Conservation (phyloP, 257 asterid species). For the Ocimum tenuiflorum region DNA sequence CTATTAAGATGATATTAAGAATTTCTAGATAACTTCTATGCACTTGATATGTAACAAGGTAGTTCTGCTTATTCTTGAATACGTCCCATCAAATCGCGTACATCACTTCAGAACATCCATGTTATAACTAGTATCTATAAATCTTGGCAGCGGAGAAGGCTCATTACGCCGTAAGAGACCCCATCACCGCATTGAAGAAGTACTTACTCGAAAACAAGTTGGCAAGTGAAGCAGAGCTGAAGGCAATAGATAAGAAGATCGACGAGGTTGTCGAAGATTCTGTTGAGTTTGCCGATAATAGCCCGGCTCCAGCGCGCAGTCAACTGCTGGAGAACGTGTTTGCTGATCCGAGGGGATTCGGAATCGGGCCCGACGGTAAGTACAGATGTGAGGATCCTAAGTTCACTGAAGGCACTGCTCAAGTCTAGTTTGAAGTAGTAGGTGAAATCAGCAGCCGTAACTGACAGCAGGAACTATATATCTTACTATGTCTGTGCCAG, state of each 20-base stretch:
- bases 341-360: conserved; percentile 90
- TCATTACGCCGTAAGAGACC: conserved; percentile 79
- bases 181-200: conserved; percentile 67
- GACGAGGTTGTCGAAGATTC: conserved; percentile 80
- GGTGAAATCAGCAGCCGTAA: conserved; percentile 14
- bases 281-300: conserved; percentile 83
- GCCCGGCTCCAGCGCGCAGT: conserved; percentile 78
- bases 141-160: conserved; percentile 86
- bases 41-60: not conserved
- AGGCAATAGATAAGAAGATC: conserved; percentile 76
- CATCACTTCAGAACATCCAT: not conserved
- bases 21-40: not conserved
- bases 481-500: conserved; percentile 12
- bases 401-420: conserved; percentile 95
- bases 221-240: conserved; percentile 67
- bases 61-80: not conserved
- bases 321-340: conserved; percentile 91
- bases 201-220: conserved; percentile 65
- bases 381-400: conserved; percentile 98
- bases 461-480: conserved; percentile 11
- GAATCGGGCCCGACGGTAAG: conserved; percentile 90
- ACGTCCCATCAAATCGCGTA: no score
- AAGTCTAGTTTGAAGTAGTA: conserved; percentile 38
- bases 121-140: conserved; percentile 6
- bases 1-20: not conserved